A percentile compares a stretch with the other conserved stretches of the same genome.
Conservation (phyloP, 768 basidiomycete genomes). For the Fibroporia radiculosa region DNA sequence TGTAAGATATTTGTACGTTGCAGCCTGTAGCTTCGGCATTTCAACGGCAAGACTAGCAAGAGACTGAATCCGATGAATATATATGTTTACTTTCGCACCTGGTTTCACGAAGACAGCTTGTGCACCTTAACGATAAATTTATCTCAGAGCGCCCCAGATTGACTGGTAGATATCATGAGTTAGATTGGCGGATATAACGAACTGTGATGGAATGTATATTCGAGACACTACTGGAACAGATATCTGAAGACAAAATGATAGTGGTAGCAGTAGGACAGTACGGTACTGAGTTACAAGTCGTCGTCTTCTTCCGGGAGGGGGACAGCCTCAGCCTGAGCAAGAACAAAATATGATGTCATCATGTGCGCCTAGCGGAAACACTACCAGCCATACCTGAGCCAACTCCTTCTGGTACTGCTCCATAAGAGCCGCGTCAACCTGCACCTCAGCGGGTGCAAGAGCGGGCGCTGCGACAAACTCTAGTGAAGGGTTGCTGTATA, state of each 20-base stretch:
- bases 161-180: slow-evolving; percentile 1
- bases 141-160: background rate
- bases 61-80: background rate
- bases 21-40: background rate
- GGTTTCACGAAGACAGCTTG: background rate
- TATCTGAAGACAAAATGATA: slow-evolving; percentile 16
- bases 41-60: background rate
- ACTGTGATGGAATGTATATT: slow-evolving; percentile 1
- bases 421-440: slow-evolving; percentile 75
- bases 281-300: slow-evolving; percentile 32
- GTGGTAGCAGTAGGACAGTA: slow-evolving; percentile 12
- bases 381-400: slow-evolving; percentile 38
- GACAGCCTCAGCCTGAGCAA: slow-evolving; percentile 68
- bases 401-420: slow-evolving; percentile 73
- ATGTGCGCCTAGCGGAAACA: slow-evolving; percentile 8
- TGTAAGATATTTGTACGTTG: background rate
- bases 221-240: slow-evolving; percentile 3
- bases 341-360: too few relatives aligned
- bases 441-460: slow-evolving; percentile 88
- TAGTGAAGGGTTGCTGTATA: slow-evolving; percentile 65
- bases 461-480: slow-evolving; percentile 98
- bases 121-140: background rate
- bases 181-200: background rate
- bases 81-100: background rate
- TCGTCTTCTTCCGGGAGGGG: slow-evolving; percentile 99